Conservation (phyloP, 2,329 filamentous ascomycete genomes). For the Stylonectria norvegica region DNA sequence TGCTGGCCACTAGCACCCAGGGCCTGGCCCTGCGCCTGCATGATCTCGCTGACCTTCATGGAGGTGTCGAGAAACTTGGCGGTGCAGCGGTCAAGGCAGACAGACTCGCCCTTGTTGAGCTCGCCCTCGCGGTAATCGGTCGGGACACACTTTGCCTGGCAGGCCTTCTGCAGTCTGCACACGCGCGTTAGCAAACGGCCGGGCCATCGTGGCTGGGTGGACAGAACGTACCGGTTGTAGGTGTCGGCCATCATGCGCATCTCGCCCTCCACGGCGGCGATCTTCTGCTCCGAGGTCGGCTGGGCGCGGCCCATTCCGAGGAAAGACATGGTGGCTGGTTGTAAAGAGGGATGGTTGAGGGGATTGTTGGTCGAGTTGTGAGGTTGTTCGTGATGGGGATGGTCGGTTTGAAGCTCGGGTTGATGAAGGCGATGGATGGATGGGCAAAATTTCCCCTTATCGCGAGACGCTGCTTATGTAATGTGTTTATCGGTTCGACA, state of each 20-base stretch:
- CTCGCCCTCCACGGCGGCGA: constrained; percentile 92
- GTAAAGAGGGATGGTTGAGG: neutral
- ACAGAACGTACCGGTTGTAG: constrained; percentile 77
- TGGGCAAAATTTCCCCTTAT: constrained; percentile 27
- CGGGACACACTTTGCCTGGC: constrained; percentile 91
- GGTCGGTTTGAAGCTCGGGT: constrained; percentile 4
- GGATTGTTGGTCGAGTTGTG: neutral
- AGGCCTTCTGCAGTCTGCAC: constrained; percentile 76
- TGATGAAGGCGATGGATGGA: constrained; percentile 11
- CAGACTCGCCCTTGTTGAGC: constrained; percentile 97
- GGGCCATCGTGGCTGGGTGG: neutral
- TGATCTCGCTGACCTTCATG: constrained; percentile 94
- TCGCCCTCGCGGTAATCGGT: constrained; percentile 91
- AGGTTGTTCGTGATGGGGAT: constrained; percentile 8
- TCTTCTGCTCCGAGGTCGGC: constrained; percentile 94
- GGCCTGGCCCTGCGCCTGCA: constrained; percentile 79
- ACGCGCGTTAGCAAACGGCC: neutral
- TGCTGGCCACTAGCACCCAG: constrained; percentile 46
- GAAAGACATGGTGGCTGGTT: constrained; percentile 41
- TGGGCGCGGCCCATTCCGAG: constrained; percentile 62
- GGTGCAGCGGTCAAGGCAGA: constrained; percentile 96
- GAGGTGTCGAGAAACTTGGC: constrained; percentile 99
- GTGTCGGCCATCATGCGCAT: constrained; percentile 97
- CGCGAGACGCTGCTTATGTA: constrained; percentile 24
- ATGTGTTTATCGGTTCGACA: constrained; percentile 10